phyloP scores from a whole-genome alignment of 768 basidiomycete species.

The Piloderma croceum region DNA sequence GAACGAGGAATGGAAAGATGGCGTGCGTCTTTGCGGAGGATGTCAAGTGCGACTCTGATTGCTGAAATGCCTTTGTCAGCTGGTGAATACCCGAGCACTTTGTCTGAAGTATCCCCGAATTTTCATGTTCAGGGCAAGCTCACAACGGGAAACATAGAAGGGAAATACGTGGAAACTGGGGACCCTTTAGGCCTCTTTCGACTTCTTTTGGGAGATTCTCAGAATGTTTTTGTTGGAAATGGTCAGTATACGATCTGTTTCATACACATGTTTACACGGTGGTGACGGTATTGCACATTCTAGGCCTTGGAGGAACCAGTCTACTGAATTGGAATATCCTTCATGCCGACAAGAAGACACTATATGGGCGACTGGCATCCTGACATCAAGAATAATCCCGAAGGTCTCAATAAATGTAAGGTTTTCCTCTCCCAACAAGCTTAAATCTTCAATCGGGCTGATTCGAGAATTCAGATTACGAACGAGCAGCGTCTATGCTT shows the following conservation, averaged over 20 bases:
- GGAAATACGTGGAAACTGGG: conserved; percentile 8
- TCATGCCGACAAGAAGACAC: conserved; percentile 13
- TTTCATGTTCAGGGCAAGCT: conserved; percentile 12
- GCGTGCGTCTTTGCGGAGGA: conserved; percentile 9
- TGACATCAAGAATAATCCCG: conserved; percentile 11
- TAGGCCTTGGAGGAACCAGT: conserved; percentile 16
- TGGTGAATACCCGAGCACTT: conserved; percentile 14
- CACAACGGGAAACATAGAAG: conserved; percentile 4
- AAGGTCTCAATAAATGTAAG: conserved; percentile 13
- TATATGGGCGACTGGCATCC: conserved; percentile 11
- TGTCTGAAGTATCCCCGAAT: conserved; percentile 6
- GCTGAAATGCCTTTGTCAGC: conserved; percentile 4
- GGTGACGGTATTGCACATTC: no score
- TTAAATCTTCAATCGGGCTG: background rate
- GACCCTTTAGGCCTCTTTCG: conserved; percentile 13
- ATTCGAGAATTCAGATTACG: conserved; percentile 11
- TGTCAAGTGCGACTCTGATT: background rate
- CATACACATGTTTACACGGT: no score
- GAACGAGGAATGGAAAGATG: conserved; percentile 16
- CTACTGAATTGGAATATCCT: conserved; percentile 17
- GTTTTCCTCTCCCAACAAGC: background rate
- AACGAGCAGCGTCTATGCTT: conserved; percentile 14
- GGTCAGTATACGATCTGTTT: conserved; percentile 6
- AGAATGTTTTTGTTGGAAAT: conserved; percentile 17
- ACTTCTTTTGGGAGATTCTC: conserved; percentile 14